Percentiles rank a stretch among this genome's conserved stretches.
These are phyloP conservation scores for Lichtheimia hyalospora DNA, from an alignment of 371 early-diverging fungal genomes.

Conservation along the genomic window DNA sequence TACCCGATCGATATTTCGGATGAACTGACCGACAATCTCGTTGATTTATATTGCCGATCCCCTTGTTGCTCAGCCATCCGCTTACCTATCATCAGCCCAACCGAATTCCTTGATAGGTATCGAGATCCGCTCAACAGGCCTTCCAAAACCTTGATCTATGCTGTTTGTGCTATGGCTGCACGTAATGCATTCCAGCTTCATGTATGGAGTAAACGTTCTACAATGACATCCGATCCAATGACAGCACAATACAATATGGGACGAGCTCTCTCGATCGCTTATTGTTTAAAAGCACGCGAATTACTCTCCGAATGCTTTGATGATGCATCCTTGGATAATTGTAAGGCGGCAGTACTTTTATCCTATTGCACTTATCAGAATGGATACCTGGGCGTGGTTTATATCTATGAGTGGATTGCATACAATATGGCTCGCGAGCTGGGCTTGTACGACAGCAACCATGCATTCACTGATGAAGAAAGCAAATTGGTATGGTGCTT, in stretches of 20 bases:
- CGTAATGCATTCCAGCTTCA: conserved; percentile 51
- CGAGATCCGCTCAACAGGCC: conserved; percentile 27
- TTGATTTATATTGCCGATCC: conserved; percentile 41
- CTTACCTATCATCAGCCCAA: conserved; percentile 37
- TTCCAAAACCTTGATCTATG: conserved; percentile 33
- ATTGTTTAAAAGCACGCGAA: conserved; percentile 40
- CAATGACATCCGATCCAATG: conserved; percentile 23
- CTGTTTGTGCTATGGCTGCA: conserved; percentile 47
- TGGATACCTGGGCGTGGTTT: conserved; percentile 40
- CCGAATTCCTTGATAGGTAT: conserved; percentile 35
- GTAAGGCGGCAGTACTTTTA: conserved; percentile 41
- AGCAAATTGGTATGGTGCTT: conserved; percentile 45
- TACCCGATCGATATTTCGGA: conserved; percentile 45
- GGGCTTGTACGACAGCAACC: conserved; percentile 31
- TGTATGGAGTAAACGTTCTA: conserved; percentile 38
- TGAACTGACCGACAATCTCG: conserved; percentile 41
- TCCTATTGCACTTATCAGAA: conserved; percentile 47
- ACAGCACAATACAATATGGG: conserved; percentile 36
- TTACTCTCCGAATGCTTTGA: conserved; percentile 45
- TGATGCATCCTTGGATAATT: conserved; percentile 40
- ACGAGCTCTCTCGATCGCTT: conserved; percentile 43
- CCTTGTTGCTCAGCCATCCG: conserved; percentile 48
- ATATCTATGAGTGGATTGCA: conserved; percentile 50
- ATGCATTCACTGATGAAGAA: conserved; percentile 25
- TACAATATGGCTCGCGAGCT: conserved; percentile 47